Evolutionary conservation across 1,284 basidiomycete genomes (phyloP).

Genomic region (Takashimella tepidaria): DNA sequence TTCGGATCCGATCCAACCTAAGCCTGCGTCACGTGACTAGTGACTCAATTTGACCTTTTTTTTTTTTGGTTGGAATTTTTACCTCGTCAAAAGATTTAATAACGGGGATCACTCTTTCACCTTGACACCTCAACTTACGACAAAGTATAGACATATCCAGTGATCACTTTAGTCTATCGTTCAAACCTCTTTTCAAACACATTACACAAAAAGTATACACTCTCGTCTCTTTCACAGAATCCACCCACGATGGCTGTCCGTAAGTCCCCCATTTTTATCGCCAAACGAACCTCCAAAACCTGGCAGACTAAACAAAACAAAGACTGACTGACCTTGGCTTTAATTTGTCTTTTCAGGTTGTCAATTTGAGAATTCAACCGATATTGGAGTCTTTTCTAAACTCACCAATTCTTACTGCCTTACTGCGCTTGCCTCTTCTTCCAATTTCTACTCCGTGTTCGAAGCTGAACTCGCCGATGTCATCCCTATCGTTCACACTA

Average conservation of each 20-base stretch:
- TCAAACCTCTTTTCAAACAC: too few relatives aligned
- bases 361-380: slow-evolving; percentile 96
- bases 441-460: slow-evolving; percentile 97
- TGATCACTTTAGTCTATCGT: too few relatives aligned
- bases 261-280: slow-evolving; percentile 33
- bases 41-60: too few relatives aligned
- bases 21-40: too few relatives aligned
- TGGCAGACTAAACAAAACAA: neutral
- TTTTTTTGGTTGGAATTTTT: too few relatives aligned
- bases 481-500: slow-evolving; percentile 94
- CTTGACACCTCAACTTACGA: too few relatives aligned
- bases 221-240: too few relatives aligned
- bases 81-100: too few relatives aligned
- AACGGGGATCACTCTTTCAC: too few relatives aligned
- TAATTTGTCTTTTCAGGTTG: slow-evolving; percentile 54
- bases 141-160: too few relatives aligned
- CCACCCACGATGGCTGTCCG: slow-evolving; percentile 51
- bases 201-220: too few relatives aligned
- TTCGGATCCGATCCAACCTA: too few relatives aligned
- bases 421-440: slow-evolving; percentile 84
- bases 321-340: neutral
- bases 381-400: slow-evolving; percentile 90
- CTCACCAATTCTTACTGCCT: slow-evolving; percentile 93
- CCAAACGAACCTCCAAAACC: neutral
- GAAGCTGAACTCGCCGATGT: slow-evolving; percentile 91